Evolutionary conservation across 2,329 filamentous ascomycete species (phyloP).

Genomic region (Pseudogymnoascus sp.): DNA sequence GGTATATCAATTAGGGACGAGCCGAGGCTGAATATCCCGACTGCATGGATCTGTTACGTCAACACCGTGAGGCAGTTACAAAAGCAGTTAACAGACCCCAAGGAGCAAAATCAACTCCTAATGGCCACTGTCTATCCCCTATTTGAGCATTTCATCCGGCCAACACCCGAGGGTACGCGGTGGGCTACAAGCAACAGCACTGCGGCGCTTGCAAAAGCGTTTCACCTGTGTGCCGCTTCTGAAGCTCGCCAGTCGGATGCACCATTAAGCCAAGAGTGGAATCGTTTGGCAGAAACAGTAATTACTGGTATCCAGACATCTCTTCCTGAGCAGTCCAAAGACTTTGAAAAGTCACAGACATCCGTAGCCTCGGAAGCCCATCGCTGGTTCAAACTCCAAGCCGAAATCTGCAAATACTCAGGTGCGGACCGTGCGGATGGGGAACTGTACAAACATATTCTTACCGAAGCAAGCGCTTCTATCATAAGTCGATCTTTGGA

Average conservation of each 20-base stretch:
- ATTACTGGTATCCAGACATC: slow-evolving; percentile 62
- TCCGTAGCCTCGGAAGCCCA: slow-evolving; percentile 55
- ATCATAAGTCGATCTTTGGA: slow-evolving; percentile 33
- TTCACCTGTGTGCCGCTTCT: slow-evolving; percentile 35
- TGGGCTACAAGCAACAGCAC: slow-evolving; percentile 18
- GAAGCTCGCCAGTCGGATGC: slow-evolving; percentile 41
- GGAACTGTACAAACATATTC: slow-evolving; percentile 7
- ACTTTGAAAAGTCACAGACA: slow-evolving; percentile 64
- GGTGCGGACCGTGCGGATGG: slow-evolving; percentile 30
- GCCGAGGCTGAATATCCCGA: slow-evolving; percentile 53
- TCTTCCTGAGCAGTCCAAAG: slow-evolving; percentile 71
- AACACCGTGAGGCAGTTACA: slow-evolving; percentile 49
- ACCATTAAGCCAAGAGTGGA: slow-evolving; percentile 45
- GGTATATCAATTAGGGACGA: slow-evolving; percentile 72
- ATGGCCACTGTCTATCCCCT: slow-evolving; percentile 45
- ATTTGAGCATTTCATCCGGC: slow-evolving; percentile 42
- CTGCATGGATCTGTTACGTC: slow-evolving; percentile 71
- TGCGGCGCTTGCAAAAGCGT: slow-evolving; percentile 33
- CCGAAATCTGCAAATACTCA: slow-evolving; percentile 28
- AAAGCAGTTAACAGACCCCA: slow-evolving; percentile 35
- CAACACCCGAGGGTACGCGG: slow-evolving; percentile 12
- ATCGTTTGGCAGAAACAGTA: slow-evolving; percentile 50
- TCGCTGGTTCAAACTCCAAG: slow-evolving; percentile 51
- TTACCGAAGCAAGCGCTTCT: slow-evolving; percentile 15
- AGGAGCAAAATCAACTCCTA: slow-evolving; percentile 37